phyloP scores from a whole-genome alignment of 2,329 filamentous ascomycete species.

The Kalmusia sp. region DNA sequence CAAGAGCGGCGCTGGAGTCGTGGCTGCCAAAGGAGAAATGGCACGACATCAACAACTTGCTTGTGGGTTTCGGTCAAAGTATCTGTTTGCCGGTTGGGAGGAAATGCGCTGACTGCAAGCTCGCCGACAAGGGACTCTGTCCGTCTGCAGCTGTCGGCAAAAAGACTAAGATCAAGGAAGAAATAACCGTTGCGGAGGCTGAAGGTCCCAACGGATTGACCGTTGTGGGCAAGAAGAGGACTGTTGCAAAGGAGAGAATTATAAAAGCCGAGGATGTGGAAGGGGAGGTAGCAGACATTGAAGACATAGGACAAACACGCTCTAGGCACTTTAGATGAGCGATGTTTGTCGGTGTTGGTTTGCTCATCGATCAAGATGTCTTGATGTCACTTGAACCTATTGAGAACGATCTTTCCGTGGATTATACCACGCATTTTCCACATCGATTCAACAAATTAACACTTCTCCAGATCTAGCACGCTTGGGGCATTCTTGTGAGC shows the following conservation, averaged over 20 bases:
- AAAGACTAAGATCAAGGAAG: conserved; percentile 61
- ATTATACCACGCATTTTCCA: no score
- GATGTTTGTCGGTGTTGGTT: no score
- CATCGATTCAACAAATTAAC: no score
- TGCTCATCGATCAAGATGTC: no score
- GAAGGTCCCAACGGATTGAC: conserved; percentile 44
- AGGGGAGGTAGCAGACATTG: no score
- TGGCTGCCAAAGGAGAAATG: conserved; percentile 87
- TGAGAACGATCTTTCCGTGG: no score
- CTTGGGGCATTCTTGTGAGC: no score
- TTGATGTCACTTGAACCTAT: no score
- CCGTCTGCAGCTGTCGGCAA: conserved; percentile 54
- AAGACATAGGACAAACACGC: no score
- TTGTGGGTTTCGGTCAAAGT: conserved; percentile 88
- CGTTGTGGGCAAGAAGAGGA: conserved; percentile 22
- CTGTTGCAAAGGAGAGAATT: conserved; percentile 21
- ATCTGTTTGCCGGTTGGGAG: conserved; percentile 82
- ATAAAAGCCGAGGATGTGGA: conserved; percentile 39
- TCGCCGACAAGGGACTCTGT: conserved; percentile 80
- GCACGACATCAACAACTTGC: conserved; percentile 89
- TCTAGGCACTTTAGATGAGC: no score
- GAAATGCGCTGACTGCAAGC: conserved; percentile 83
- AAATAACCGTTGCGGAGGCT: conserved; percentile 43
- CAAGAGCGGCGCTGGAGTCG: conserved; percentile 73
- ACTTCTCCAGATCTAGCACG: no score